Evolutionary conservation across 164 flowering plant genomes (phyloP).

Genomic region (Nelumbo lutea): DNA sequence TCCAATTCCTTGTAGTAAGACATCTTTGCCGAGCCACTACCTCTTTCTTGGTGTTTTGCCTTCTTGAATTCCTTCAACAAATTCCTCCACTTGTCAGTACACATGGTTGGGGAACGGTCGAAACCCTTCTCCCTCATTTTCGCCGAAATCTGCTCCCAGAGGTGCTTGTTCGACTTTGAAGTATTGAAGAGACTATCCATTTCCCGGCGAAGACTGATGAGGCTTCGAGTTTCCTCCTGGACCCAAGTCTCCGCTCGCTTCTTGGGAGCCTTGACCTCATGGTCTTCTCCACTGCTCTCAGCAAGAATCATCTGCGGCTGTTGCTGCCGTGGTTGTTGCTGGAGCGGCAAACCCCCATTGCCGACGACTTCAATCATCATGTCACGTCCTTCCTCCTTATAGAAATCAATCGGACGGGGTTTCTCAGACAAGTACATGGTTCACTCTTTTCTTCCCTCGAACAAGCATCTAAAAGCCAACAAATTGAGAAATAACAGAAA

Average conservation of each 20-base stretch:
- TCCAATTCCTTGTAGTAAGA: slow-evolving; percentile 20
- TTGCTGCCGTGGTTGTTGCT: slow-evolving; percentile 18
- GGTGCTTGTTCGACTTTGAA: slow-evolving; percentile 11
- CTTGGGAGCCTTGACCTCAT: slow-evolving; percentile 45
- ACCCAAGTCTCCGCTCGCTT: slow-evolving; percentile 78
- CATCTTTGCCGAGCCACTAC: slow-evolving; percentile 15
- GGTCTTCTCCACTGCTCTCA: slow-evolving; percentile 38
- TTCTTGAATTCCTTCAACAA: slow-evolving; percentile 24
- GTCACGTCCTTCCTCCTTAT: slow-evolving; percentile 33
- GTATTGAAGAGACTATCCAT: slow-evolving; percentile 52
- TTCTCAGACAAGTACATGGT: slow-evolving; percentile 43
- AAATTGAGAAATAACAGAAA: background rate
- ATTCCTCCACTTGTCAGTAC: slow-evolving; percentile 27
- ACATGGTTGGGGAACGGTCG: slow-evolving; percentile 11
- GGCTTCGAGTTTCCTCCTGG: slow-evolving; percentile 53
- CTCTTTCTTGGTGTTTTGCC: slow-evolving; percentile 14
- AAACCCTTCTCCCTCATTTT: slow-evolving; percentile 27
- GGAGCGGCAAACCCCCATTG: slow-evolving; percentile 7
- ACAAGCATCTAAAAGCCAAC: background rate
- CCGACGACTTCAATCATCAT: slow-evolving; percentile 48
- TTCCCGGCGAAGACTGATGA: slow-evolving; percentile 47
- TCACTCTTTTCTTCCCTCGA: background rate
- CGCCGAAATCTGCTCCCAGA: slow-evolving; percentile 24
- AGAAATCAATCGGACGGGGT: slow-evolving; percentile 39
- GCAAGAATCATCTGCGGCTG: slow-evolving; percentile 28